Conservation (phyloP, 768 basidiomycete genomes). For the Mycena filopes region DNA sequence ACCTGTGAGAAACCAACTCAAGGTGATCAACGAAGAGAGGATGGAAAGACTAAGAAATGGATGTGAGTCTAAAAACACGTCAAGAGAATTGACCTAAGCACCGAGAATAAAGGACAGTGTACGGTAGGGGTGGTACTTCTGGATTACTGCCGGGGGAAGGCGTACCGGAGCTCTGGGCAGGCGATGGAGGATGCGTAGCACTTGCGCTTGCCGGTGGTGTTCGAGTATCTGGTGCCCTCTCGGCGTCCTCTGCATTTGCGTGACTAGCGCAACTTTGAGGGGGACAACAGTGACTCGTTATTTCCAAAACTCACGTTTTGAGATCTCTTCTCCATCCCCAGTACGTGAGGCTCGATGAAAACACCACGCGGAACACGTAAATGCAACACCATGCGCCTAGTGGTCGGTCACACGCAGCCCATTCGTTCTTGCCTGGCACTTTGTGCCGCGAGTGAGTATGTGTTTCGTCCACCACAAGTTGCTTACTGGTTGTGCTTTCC, state of each 20-base stretch:
- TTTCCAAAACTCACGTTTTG: slow-evolving; percentile 34
- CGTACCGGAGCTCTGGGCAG: neutral
- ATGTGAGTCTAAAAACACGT: slow-evolving; percentile 37
- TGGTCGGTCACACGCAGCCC: slow-evolving; percentile 63
- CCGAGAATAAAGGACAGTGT: slow-evolving; percentile 52
- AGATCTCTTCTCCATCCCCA: slow-evolving; percentile 60
- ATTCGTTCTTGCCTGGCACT: slow-evolving; percentile 52
- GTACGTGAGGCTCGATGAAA: slow-evolving; percentile 56
- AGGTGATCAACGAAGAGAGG: slow-evolving; percentile 73
- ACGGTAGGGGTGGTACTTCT: slow-evolving; percentile 37
- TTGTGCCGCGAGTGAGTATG: neutral
- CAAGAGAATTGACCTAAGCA: slow-evolving; percentile 41
- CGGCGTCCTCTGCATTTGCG: slow-evolving; percentile 19
- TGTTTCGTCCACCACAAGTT: neutral
- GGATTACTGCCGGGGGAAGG: slow-evolving; percentile 14
- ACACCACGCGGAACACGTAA: slow-evolving; percentile 60
- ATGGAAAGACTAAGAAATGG: slow-evolving; percentile 31
- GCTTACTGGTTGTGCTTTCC: slow-evolving; percentile 51
- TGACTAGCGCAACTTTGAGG: slow-evolving; percentile 23
- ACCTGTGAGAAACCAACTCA: slow-evolving; percentile 81
- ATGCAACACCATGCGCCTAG: slow-evolving; percentile 67
- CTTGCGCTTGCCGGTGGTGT: neutral
- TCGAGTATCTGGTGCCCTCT: slow-evolving; percentile 10
- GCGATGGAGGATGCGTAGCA: neutral
- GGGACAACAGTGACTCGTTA: neutral